Conservation (phyloP, 2,329 filamentous ascomycete species). For the Sporothrix sp. region DNA sequence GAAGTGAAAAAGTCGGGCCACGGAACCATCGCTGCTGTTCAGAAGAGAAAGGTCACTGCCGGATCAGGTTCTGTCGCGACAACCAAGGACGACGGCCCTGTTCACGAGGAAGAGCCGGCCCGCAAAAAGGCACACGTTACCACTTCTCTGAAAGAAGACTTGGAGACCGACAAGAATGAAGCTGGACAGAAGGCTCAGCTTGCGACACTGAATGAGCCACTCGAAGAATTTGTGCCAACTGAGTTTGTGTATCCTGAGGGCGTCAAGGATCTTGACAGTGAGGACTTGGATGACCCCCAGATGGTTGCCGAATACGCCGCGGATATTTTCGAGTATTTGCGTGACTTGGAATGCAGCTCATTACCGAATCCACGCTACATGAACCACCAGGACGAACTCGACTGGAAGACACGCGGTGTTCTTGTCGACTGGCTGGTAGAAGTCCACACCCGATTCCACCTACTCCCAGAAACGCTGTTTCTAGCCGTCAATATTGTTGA, state of each 20-base stretch:
- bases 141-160: conserved; percentile 41
- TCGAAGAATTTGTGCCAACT: conserved; percentile 21
- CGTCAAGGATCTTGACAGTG: conserved; percentile 64
- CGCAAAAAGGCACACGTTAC: conserved; percentile 53
- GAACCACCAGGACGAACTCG: conserved; percentile 83
- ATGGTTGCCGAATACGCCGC: conserved; percentile 98
- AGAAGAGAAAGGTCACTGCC: conserved; percentile 55
- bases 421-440: conserved; percentile 97
- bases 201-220: conserved; percentile 20
- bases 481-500: conserved; percentile 97
- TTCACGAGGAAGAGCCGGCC: conserved; percentile 58
- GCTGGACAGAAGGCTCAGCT: conserved; percentile 22
- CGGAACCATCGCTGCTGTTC: conserved; percentile 51
- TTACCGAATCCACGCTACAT: conserved; percentile 91
- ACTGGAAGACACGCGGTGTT: conserved; percentile 98
- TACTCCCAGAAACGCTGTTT: conserved; percentile 93
- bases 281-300: conserved; percentile 85
- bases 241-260: conserved; percentile 26
- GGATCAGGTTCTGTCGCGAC: conserved; percentile 34
- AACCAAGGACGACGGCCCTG: conserved; percentile 48
- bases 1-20: conserved; percentile 65
- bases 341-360: conserved; percentile 68
- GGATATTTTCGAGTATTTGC: conserved; percentile 95
- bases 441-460: conserved; percentile 91
- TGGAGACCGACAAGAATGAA: conserved; percentile 28